Evolutionary conservation across 257 asterid species (phyloP), one percentile per base, ranked within the genome.

Genomic region (Lantana camara): DNA sequence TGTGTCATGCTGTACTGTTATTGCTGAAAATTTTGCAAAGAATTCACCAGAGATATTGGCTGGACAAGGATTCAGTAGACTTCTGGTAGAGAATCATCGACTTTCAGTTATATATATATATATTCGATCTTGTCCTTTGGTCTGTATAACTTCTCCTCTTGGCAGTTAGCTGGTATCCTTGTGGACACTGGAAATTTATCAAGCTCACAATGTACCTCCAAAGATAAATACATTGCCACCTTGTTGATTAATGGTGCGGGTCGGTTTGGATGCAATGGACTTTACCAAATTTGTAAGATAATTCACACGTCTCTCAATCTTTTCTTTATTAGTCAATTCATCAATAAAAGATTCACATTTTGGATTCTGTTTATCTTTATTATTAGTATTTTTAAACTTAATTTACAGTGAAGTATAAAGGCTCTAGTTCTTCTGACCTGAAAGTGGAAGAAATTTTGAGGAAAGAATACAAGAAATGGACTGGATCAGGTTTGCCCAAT

Each of bases 181-280:
- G 6, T 80, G 77, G 97, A 88, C 63, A 87, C 95, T 53, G 95
- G 77, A 79, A 85, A 90, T 70, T 77, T 90, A 65, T 69, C 83
- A 32, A 82, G 52, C 63, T 60, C 84, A 27, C 59, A 64, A 5
- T 75, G 86, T 67, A 80, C 93, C 21, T 72, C 87, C 21, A 85
- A 82, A 78, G 97, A 90, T 75, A 77, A 82, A 64, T 88, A 85
- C 89, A 82, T 85, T 77, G 86, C 91, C 16, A 88, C 96, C 32
- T 74, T 90, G 79, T 79, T 90, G 69, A 79, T 90, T 38, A 78
- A 81, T 75, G 96, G 95, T 32, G 97, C 96, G 55, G 97, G 96
- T 58, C 85, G 93, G 52, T 90, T 67, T 71, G 97, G 97, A 69
- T 85, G 83, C 67, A 69, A 77, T 23, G 96, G 97, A 53, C 89